phyloP scores from a whole-genome alignment of 164 flowering plant species.

The Annona cherimola region DNA sequence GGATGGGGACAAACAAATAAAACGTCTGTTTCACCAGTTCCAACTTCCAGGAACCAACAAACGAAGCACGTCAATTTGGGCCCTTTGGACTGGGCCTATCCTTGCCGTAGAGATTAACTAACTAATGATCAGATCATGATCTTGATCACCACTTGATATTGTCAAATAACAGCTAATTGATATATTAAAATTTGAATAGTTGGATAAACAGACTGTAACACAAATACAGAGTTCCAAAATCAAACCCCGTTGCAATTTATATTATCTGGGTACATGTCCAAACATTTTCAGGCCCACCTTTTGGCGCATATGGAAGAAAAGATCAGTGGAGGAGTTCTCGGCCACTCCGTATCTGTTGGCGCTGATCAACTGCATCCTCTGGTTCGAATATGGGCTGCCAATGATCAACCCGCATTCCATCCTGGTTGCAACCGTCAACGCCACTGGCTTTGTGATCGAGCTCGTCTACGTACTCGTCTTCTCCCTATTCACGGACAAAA shows the following conservation, averaged over 20 bases:
- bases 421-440: constrained; percentile 61
- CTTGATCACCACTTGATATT: no score
- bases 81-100: background rate
- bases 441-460: constrained; percentile 55
- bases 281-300: constrained; percentile 68
- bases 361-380: constrained; percentile 64
- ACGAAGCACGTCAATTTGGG: background rate
- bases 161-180: no score
- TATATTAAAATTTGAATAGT: background rate
- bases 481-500: constrained; percentile 36
- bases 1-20: no score
- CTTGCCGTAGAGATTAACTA: background rate
- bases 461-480: constrained; percentile 44
- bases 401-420: constrained; percentile 60
- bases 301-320: constrained; percentile 60
- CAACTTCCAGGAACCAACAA: no score
- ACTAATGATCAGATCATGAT: background rate
- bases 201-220: background rate
- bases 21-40: no score
- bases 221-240: background rate
- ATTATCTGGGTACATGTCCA: no score
- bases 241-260: background rate
- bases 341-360: constrained; percentile 67
- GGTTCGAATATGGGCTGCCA: constrained; percentile 78
- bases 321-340: constrained; percentile 74